A percentile compares a stretch with the other conserved stretches of the same genome.
Evolutionary conservation across 75 land plant genomes (phyloP).

Genomic region (Chamaecyparis obtusa): DNA sequence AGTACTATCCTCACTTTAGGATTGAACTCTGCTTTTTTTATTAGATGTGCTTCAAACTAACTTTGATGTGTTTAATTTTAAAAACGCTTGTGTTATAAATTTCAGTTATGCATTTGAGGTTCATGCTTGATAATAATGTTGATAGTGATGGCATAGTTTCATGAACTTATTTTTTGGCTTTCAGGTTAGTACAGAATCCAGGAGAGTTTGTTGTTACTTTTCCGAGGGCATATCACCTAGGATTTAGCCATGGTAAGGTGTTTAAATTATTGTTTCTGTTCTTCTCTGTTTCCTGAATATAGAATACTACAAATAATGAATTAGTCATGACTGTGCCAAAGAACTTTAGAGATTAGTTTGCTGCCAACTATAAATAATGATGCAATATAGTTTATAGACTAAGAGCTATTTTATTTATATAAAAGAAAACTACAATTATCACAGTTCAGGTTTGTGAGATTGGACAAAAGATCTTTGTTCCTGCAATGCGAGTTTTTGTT

Average conservation of each 20-base stretch:
- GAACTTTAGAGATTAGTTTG: neutral
- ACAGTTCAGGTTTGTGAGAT: neutral
- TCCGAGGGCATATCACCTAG: slow-evolving; percentile 93
- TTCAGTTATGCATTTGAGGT: neutral
- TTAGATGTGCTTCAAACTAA: neutral
- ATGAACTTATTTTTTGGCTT: neutral
- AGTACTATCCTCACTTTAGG: neutral
- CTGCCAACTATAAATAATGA: neutral
- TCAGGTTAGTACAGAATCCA: slow-evolving; percentile 83
- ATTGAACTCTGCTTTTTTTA: neutral
- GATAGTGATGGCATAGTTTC: neutral
- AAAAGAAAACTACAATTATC: neutral
- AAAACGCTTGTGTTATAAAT: neutral
- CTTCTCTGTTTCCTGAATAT: neutral
- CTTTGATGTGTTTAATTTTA: slow-evolving; percentile 1
- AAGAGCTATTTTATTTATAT: neutral
- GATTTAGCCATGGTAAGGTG: slow-evolving; percentile 93
- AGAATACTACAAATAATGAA: neutral
- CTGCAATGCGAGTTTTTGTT: neutral
- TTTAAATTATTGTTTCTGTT: slow-evolving; percentile 9
- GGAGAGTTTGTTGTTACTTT: slow-evolving; percentile 97
- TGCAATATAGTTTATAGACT: too few species aligned
- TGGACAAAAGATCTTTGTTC: neutral
- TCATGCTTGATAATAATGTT: neutral
- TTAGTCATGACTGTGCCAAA: neutral